Evolutionary conservation across 257 asterid species (phyloP).

Genomic region (Primulina tabacum): DNA sequence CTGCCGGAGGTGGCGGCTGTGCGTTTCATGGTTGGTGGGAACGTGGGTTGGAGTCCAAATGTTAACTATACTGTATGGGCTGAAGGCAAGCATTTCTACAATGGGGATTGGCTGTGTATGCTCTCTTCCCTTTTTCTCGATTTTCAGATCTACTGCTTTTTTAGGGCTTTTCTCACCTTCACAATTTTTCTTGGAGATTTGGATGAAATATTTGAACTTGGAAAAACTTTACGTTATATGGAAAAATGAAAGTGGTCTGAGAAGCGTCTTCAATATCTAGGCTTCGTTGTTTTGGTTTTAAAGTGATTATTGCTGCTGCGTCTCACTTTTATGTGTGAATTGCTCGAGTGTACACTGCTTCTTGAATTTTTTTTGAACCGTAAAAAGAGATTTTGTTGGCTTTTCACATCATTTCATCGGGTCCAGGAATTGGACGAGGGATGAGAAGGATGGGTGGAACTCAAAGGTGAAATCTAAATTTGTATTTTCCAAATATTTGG

Average conservation of each 20-base stretch:
- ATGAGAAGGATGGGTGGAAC: too few species aligned
- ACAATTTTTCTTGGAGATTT: background rate
- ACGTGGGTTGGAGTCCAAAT: slow-evolving; percentile 44
- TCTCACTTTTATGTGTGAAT: slow-evolving; percentile 2
- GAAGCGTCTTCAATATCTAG: background rate
- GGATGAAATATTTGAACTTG: too few species aligned
- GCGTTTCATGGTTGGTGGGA: slow-evolving; percentile 48
- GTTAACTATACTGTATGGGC: slow-evolving; percentile 66
- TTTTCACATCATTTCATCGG: background rate
- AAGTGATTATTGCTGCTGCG: too few species aligned
- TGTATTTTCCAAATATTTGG: too few species aligned
- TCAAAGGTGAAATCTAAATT: too few species aligned
- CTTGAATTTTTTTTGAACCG: slow-evolving; percentile 7
- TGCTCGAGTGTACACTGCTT: background rate
- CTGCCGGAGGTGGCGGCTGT: slow-evolving; percentile 55
- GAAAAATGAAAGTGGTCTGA: too few species aligned
- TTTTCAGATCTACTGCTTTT: slow-evolving; percentile 36
- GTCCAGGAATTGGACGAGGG: too few species aligned
- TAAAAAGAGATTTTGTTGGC: background rate
- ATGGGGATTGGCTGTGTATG: slow-evolving; percentile 71
- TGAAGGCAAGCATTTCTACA: slow-evolving; percentile 47
- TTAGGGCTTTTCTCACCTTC: background rate
- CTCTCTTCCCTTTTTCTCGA: slow-evolving; percentile 8
- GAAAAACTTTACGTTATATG: too few species aligned
- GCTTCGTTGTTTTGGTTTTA: background rate